Conservation (phyloP, 1,139 yeast genomes). For the Debaryomycetaceae sp. region DNA sequence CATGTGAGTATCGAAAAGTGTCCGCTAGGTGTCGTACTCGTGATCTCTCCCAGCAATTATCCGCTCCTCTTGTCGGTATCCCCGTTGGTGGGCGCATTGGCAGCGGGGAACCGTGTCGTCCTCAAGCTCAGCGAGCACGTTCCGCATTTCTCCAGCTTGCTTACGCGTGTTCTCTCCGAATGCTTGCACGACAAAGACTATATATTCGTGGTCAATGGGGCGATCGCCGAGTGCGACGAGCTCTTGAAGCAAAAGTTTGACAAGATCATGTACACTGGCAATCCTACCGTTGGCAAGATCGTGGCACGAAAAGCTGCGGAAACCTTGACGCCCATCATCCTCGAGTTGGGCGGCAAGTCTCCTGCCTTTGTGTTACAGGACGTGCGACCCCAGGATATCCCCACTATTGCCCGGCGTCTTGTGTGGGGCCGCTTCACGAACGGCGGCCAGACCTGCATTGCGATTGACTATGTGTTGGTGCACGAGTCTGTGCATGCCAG, state of each 20-base stretch:
- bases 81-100: constrained; percentile 72
- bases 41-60: constrained; percentile 81
- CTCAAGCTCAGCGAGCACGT: constrained; percentile 72
- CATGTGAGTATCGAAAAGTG: constrained; percentile 47
- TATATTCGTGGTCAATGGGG: constrained; percentile 64
- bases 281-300: constrained; percentile 62
- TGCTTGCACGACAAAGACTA: constrained; percentile 48
- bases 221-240: constrained; percentile 55
- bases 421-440: constrained; percentile 73
- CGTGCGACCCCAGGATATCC: constrained; percentile 32
- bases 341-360: constrained; percentile 92
- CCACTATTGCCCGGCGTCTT: constrained; percentile 52
- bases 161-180: constrained; percentile 44
- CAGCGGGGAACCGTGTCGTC: constrained; percentile 79
- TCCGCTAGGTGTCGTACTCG: constrained; percentile 68
- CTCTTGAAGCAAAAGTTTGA: constrained; percentile 62
- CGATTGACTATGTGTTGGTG: constrained; percentile 71
- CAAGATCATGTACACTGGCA: constrained; percentile 83
- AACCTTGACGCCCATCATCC: constrained; percentile 64
- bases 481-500: constrained; percentile 37
- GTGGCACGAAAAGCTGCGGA: constrained; percentile 78
- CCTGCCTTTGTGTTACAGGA: constrained; percentile 63
- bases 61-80: constrained; percentile 58
- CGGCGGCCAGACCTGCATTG: constrained; percentile 88
- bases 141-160: constrained; percentile 47